Evolutionary conservation across 148 eudicot species (phyloP), one percentile per base, ranked within the genome.

Genomic region (Cornus kousa): DNA sequence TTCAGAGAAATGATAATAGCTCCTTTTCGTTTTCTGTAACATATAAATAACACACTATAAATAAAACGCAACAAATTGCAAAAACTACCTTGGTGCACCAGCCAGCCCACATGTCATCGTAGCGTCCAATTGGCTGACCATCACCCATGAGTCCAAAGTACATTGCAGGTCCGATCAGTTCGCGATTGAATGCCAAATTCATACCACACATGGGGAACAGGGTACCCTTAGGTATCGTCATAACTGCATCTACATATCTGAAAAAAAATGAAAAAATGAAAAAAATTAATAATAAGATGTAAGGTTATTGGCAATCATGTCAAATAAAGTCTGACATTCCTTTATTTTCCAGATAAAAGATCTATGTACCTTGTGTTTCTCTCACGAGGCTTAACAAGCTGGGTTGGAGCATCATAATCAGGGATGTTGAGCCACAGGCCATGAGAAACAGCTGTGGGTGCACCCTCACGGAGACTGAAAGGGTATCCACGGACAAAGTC

Each of bases 141-240:
- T 79, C 82, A 33, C 82, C 82, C 82, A 79, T 79, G 77, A 79
- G 82, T 7, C 82, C 82, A 67, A 79, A 79, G 82, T 79, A 79
- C 82, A 79, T 79, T 1, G 82, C 82, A 10, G 82, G 77, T 68
- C 82, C 82, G 67, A 79, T 79, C n/a, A 79, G 53, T 31, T 79
- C 82, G 46, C 82, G 82, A 77, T 79, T 37, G 73, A 79, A 79
- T 23, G 76, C 82, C 77, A 79, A 66, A 53, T 79, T 79, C 82
- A 79, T 79, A 55, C 82, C 82, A 64, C 82, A 79, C 82, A 79
- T 79, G 22, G 82, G 82, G 77, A 79, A 79, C 53, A 79, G 16
- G 43, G 82, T 79, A n/a, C 77, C 82, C 77, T 79, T 79, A 3
- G 82, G 82, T 19, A 79, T 79, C 1, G 82, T 79, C 77, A 79